These are phyloP conservation scores for Fonsecaea monophora DNA, from an alignment of 2,329 filamentous ascomycete species.

Conservation along the genomic window DNA sequence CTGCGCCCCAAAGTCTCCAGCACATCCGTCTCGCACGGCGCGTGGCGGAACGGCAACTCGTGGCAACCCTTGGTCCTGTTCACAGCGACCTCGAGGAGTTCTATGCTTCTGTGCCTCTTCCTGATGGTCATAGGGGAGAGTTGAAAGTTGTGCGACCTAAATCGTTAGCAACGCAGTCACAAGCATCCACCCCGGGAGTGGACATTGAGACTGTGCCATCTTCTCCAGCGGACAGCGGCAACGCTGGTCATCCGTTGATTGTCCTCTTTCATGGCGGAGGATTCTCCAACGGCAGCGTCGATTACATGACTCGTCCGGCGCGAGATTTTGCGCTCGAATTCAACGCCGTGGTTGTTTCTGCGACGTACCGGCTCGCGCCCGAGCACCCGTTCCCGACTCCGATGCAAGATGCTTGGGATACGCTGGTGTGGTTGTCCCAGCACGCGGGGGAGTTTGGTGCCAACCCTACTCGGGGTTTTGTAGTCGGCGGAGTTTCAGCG, in stretches of 20 bases:
- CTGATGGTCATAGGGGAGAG: slow-evolving; percentile 10
- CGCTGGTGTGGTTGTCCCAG: slow-evolving; percentile 27
- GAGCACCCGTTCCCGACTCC: slow-evolving; percentile 40
- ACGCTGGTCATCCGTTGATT: slow-evolving; percentile 5
- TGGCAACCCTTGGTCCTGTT: slow-evolving; percentile 12
- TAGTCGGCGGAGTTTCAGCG: slow-evolving; percentile 57
- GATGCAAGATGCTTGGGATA: slow-evolving; percentile 41
- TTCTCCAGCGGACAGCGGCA: background rate
- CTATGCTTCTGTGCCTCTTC: slow-evolving; percentile 13
- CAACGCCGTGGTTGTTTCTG: slow-evolving; percentile 34
- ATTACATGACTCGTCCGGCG: slow-evolving; percentile 10
- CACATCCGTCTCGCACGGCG: slow-evolving; percentile 12
- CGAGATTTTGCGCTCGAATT: slow-evolving; percentile 11
- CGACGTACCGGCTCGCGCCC: slow-evolving; percentile 42
- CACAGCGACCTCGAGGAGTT: slow-evolving; percentile 10
- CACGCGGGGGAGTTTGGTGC: slow-evolving; percentile 43
- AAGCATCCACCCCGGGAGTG: background rate
- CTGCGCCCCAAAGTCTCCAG: slow-evolving; percentile 4
- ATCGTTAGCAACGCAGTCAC: background rate
- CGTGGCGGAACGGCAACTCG: slow-evolving; percentile 8
- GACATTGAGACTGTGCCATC: background rate
- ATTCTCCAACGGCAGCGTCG: slow-evolving; percentile 17
- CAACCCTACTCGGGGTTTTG: slow-evolving; percentile 52
- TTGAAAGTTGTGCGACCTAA: slow-evolving; percentile 14
- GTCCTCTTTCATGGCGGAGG: slow-evolving; percentile 20